phyloP scores from a whole-genome alignment of 768 basidiomycete species.

The Russula brevipes region DNA sequence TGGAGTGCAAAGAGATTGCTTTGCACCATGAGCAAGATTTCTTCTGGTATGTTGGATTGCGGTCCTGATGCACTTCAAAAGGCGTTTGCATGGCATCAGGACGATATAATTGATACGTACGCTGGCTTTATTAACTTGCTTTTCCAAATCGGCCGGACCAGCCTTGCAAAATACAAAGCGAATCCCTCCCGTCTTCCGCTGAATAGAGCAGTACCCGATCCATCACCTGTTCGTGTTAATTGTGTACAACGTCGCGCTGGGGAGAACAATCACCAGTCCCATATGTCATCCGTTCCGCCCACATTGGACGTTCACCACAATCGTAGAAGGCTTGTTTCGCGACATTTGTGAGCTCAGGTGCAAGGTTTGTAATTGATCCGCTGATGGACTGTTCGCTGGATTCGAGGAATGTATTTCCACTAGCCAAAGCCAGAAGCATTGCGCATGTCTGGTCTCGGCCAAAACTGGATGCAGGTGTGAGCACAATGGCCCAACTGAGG shows the following conservation, averaged over 20 bases:
- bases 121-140: constrained; percentile 61
- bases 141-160: constrained; percentile 86
- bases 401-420: constrained; percentile 78
- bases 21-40: constrained; percentile 61
- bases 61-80: constrained; percentile 10
- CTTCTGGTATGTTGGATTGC: constrained; percentile 50
- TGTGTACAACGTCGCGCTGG: neutral
- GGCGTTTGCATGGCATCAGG: constrained; percentile 6
- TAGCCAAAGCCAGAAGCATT: constrained; percentile 82
- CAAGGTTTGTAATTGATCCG: constrained; percentile 47
- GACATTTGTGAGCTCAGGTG: constrained; percentile 57
- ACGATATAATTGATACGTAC: constrained; percentile 36
- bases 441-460: constrained; percentile 90
- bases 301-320: constrained; percentile 76
- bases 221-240: constrained; percentile 12
- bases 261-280: constrained; percentile 51
- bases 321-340: constrained; percentile 87
- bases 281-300: constrained; percentile 72
- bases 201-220: constrained; percentile 67
- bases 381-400: constrained; percentile 42
- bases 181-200: constrained; percentile 88
- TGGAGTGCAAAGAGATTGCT: constrained; percentile 74
- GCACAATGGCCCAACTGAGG: constrained; percentile 8
- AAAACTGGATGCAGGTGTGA: constrained; percentile 48
- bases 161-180: constrained; percentile 77